phyloP scores from a whole-genome alignment of 352 stramenopile genomes.

The Globisporangium middletonii region DNA sequence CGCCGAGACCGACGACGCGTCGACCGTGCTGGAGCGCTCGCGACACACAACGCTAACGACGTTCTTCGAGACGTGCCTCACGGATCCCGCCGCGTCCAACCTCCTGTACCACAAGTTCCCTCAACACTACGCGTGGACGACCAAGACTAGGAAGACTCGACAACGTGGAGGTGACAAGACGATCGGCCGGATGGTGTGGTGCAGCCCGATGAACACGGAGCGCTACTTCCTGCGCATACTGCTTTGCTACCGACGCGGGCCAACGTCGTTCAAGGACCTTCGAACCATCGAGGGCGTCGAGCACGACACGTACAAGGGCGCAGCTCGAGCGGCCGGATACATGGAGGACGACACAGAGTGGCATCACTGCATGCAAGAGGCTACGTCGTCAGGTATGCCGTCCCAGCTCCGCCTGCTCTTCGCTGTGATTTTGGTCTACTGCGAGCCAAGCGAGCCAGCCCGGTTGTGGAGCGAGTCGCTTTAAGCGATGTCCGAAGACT shows the following conservation, averaged over 20 bases:
- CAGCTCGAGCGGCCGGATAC: conserved; percentile 4
- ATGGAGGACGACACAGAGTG: conserved; percentile 20
- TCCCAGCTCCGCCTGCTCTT: conserved; percentile 30
- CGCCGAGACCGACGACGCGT: conserved; percentile 2
- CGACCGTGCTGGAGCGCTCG: conserved; percentile 11
- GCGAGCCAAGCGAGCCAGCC: background rate
- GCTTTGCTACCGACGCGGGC: conserved; percentile 56
- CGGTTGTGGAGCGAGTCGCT: too few relatives aligned
- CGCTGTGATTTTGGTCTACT: conserved; percentile 21
- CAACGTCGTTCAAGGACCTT: conserved; percentile 31
- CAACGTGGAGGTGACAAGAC: background rate
- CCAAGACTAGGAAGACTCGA: background rate
- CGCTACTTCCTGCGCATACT: conserved; percentile 61
- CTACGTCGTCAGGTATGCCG: conserved; percentile 11
- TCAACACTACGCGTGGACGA: background rate
- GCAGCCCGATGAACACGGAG: conserved; percentile 7
- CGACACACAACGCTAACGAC: conserved; percentile 26
- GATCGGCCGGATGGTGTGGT: background rate
- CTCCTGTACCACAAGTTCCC: background rate
- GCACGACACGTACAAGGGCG: background rate
- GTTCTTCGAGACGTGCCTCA: conserved; percentile 44
- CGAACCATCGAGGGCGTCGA: background rate
- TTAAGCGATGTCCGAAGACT: too few relatives aligned
- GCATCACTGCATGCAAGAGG: conserved; percentile 15
- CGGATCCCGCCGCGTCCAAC: background rate